A percentile compares a stretch with the other conserved stretches of the same genome.
These are phyloP conservation scores for Pythium chondricola DNA, from an alignment of 352 stramenopile species.

Conservation along the genomic window DNA sequence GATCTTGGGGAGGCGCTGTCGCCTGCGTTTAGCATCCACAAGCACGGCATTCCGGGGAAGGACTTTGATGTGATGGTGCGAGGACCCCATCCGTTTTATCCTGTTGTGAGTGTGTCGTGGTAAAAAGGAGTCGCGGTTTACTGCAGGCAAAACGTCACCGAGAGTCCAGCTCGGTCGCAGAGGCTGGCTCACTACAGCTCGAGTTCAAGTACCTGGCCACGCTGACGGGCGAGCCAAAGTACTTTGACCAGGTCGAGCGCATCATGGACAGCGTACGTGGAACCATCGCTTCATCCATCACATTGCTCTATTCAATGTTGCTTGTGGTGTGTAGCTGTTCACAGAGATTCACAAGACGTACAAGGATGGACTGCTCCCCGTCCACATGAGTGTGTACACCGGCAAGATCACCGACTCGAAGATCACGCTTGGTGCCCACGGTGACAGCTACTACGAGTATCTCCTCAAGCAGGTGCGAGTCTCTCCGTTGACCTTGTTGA, in stretches of 20 bases:
- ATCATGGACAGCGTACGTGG: constrained; percentile 54
- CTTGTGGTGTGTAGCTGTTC: constrained; percentile 26
- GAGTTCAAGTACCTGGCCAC: constrained; percentile 78
- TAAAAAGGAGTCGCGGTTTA: not conserved
- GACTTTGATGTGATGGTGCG: constrained; percentile 59
- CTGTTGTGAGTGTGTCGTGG: not conserved
- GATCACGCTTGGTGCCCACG: constrained; percentile 66
- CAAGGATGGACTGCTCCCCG: constrained; percentile 42
- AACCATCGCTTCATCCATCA: not conserved
- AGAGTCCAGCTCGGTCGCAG: constrained; percentile 45
- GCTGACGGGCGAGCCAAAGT: constrained; percentile 52
- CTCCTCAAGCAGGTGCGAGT: constrained; percentile 67
- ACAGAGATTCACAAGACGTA: constrained; percentile 49
- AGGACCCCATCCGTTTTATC: too few relatives aligned
- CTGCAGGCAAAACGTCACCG: constrained; percentile 27
- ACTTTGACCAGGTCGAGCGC: constrained; percentile 58
- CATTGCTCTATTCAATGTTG: not conserved
- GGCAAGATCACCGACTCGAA: constrained; percentile 40
- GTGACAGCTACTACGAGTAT: constrained; percentile 86
- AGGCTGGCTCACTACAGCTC: constrained; percentile 67
- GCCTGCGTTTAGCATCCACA: constrained; percentile 42
- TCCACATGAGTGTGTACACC: constrained; percentile 35
- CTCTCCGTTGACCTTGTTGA: not conserved
- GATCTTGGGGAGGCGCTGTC: constrained; percentile 61
- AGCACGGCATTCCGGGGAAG: constrained; percentile 54